Percentiles rank a stretch among this genome's conserved stretches.
Conservation (phyloP, 225 moss, liverwort and hornwort genomes). For the Sphagnum tenellum region DNA sequence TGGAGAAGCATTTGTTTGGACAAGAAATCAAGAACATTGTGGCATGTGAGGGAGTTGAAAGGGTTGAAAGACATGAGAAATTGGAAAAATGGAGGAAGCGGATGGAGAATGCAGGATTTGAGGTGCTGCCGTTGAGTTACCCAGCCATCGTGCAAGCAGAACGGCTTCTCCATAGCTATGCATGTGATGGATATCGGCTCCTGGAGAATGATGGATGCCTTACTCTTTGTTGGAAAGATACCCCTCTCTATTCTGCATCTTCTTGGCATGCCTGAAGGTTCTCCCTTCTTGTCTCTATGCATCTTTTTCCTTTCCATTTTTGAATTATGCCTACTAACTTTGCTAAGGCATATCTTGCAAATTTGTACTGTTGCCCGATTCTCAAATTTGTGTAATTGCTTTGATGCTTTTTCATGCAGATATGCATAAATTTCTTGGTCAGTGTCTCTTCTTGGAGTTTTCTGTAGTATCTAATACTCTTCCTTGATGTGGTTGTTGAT, state of each 20-base stretch:
- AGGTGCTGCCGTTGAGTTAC: constrained; percentile 35
- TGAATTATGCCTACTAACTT: no score
- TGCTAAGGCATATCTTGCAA: no score
- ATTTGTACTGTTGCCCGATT: no score
- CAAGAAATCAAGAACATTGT: constrained; percentile 82
- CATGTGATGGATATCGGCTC: constrained; percentile 57
- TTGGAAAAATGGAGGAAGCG: constrained; percentile 54
- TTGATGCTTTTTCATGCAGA: no score
- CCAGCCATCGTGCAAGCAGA: constrained; percentile 58
- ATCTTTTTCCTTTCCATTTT: no score
- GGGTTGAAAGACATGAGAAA: constrained; percentile 63
- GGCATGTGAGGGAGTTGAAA: constrained; percentile 63
- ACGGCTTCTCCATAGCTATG: constrained; percentile 43
- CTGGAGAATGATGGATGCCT: constrained; percentile 65
- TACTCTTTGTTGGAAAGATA: constrained; percentile 78
- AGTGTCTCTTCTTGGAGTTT: no score
- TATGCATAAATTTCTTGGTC: no score
- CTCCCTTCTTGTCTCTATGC: background rate
- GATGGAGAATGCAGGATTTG: constrained; percentile 49
- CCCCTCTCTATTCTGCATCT: constrained; percentile 64
- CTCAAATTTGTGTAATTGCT: no score
- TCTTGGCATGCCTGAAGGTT: constrained; percentile 39
- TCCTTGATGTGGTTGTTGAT: no score
- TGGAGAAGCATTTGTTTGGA: constrained; percentile 72
- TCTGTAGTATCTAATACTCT: no score